Percentiles rank a stretch among this genome's conserved stretches.
Conservation (phyloP, 768 basidiomycete species). For the Mycena alexandri region DNA sequence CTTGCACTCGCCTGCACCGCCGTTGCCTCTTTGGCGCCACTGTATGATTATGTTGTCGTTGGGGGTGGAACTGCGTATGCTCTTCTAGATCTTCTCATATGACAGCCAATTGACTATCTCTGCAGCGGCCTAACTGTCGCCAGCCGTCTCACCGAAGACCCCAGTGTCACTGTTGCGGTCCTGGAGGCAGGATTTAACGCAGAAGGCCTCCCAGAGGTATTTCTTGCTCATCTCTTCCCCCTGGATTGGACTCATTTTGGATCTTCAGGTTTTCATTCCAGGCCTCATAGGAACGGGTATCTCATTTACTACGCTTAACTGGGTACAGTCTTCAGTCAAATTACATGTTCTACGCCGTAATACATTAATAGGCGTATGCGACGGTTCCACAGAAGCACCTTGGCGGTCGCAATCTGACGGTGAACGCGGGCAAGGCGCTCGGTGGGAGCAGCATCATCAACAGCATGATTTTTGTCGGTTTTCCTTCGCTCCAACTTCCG, state of each 20-base stretch:
- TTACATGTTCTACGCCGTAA: neutral
- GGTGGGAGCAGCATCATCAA: conserved; percentile 75
- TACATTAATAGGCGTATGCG: conserved; percentile 47
- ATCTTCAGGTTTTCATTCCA: conserved; percentile 45
- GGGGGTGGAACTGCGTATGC: too few species aligned
- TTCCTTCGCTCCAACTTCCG: neutral
- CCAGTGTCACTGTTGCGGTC: conserved; percentile 45
- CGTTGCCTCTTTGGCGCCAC: neutral
- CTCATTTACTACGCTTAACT: conserved; percentile 58
- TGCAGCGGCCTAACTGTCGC: conserved; percentile 51
- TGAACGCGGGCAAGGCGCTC: conserved; percentile 60
- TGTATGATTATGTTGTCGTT: conserved; percentile 43
- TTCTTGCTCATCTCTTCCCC: neutral
- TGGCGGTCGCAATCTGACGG: conserved; percentile 51
- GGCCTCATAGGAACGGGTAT: conserved; percentile 47
- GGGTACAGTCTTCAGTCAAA: conserved; percentile 41
- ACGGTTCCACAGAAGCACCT: conserved; percentile 59
- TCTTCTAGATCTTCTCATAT: neutral
- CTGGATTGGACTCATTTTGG: neutral
- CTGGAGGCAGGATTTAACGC: conserved; percentile 56
- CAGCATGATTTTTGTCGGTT: conserved; percentile 51
- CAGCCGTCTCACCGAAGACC: conserved; percentile 50
- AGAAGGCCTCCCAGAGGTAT: conserved; percentile 52
- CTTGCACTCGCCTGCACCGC: neutral
- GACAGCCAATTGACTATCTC: neutral